Evolutionary conservation across 2,329 filamentous ascomycete species (phyloP).

Genomic region (Thermothelomyces thermophilus): DNA sequence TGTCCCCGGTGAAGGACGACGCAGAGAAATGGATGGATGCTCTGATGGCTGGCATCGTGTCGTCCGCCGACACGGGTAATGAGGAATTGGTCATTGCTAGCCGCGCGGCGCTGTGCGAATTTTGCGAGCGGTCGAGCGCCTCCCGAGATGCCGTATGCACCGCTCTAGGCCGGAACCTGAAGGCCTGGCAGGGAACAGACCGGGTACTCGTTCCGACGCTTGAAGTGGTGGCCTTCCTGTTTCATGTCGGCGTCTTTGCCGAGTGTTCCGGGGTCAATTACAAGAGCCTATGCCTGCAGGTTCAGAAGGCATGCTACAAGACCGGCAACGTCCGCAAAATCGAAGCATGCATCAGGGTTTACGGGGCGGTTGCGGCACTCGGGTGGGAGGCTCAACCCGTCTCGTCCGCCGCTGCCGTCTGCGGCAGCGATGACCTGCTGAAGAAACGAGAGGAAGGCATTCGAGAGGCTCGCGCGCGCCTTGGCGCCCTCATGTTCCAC

Average conservation of each 20-base stretch:
- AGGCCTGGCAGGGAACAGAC: constrained; percentile 52
- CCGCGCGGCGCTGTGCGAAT: constrained; percentile 55
- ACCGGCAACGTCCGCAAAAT: constrained; percentile 76
- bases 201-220: constrained; percentile 68
- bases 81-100: constrained; percentile 67
- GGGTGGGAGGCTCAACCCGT: constrained; percentile 7
- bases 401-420: constrained; percentile 14
- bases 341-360: constrained; percentile 72
- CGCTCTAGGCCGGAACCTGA: constrained; percentile 50
- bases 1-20: constrained; percentile 31
- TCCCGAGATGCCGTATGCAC: constrained; percentile 41
- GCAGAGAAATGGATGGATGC: constrained; percentile 39
- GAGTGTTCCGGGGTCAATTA: constrained; percentile 32
- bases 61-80: constrained; percentile 70
- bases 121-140: constrained; percentile 38
- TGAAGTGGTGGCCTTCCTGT: constrained; percentile 69
- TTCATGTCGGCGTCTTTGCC: constrained; percentile 53
- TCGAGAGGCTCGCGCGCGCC: constrained; percentile 55
- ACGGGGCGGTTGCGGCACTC: constrained; percentile 57
- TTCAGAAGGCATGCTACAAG: constrained; percentile 77
- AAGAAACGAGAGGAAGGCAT: constrained; percentile 40
- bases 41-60: constrained; percentile 61
- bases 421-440: not conserved
- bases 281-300: constrained; percentile 58
- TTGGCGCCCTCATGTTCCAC: constrained; percentile 69